phyloP scores from a whole-genome alignment of 2,329 filamentous ascomycete genomes.

The Coleophoma cylindrospora region DNA sequence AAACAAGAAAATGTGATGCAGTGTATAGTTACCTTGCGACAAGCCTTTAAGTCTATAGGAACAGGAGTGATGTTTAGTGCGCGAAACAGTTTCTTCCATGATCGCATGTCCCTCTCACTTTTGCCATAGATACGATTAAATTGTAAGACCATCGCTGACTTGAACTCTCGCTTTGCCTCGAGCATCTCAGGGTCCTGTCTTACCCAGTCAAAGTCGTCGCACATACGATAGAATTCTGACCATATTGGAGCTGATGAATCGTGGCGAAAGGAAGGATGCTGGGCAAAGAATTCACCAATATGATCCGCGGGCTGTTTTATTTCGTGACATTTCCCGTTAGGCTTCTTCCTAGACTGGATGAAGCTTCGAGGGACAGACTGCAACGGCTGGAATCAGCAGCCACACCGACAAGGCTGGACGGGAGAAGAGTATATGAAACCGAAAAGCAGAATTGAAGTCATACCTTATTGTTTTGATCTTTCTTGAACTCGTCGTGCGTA shows the following conservation, averaged over 20 bases:
- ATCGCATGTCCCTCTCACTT: slow-evolving; percentile 9
- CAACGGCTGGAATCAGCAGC: no score
- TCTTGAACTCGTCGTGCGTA: no score
- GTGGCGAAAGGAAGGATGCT: not conserved
- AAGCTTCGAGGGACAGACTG: no score
- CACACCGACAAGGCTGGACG: no score
- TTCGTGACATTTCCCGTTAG: no score
- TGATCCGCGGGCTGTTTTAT: not conserved
- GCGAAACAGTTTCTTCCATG: slow-evolving; percentile 14
- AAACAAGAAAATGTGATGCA: not conserved
- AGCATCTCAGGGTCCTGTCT: slow-evolving; percentile 8
- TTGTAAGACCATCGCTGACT: slow-evolving; percentile 13
- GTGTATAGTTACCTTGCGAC: slow-evolving; percentile 8
- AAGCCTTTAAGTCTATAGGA: slow-evolving; percentile 8
- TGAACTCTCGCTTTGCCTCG: slow-evolving; percentile 11
- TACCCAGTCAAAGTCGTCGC: slow-evolving; percentile 3
- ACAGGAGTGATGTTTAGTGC: slow-evolving; percentile 10
- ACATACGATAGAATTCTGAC: slow-evolving; percentile 2
- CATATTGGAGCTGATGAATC: slow-evolving; percentile 1
- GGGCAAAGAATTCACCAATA: slow-evolving; percentile 2
- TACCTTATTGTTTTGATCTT: no score
- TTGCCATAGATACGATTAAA: slow-evolving; percentile 16
- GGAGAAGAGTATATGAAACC: no score
- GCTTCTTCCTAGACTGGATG: no score
- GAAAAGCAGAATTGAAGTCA: no score